Conservation (phyloP, 257 asterid species). For the Solanum rostratum region DNA sequence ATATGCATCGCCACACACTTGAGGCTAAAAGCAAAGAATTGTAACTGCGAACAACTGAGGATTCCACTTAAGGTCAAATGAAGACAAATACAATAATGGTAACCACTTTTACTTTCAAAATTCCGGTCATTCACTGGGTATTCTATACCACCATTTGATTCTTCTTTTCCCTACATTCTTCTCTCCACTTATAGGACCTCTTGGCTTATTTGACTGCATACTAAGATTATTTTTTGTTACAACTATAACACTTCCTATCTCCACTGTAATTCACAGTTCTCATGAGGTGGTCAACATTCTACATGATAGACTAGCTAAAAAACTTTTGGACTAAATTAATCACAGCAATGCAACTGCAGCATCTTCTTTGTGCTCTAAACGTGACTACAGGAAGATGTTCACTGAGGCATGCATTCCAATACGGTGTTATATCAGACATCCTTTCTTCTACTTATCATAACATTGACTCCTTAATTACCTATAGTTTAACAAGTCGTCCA, state of each 20-base stretch:
- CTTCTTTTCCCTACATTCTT: background rate
- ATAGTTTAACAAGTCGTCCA: background rate
- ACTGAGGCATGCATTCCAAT: background rate
- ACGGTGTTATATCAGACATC: background rate
- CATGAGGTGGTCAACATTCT: background rate
- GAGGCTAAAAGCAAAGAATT: background rate
- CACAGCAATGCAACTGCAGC: background rate
- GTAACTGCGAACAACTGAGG: background rate
- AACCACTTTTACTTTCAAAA: background rate
- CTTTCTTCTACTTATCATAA: background rate
- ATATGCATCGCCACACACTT: background rate
- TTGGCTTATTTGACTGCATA: background rate
- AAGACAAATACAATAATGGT: background rate
- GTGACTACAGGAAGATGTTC: background rate
- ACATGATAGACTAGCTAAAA: background rate
- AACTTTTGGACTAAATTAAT: background rate
- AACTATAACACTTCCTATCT: background rate
- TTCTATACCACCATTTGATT: background rate
- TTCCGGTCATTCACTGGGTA: background rate
- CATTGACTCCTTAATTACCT: background rate
- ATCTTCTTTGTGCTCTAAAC: background rate
- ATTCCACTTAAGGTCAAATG: background rate
- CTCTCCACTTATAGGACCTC: background rate
- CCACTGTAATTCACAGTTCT: background rate
- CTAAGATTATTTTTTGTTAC: background rate